Base-by-base conservation (phyloP, 495 filamentous ascomycete species). In the Penicillium bialowiezense region DNA sequence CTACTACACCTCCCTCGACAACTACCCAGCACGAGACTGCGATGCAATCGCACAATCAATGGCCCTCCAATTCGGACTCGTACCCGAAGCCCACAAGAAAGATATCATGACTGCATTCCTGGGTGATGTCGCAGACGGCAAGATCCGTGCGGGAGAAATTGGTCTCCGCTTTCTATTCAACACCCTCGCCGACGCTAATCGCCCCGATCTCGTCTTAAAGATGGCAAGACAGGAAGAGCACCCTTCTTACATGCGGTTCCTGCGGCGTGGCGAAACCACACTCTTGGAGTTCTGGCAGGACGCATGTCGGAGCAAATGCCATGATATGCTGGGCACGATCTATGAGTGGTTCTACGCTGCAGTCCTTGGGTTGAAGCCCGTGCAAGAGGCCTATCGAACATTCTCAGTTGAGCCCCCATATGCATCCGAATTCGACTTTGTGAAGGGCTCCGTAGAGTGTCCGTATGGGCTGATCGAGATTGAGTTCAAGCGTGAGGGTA, bases 281-380 rank as follows among this genome's bases (percentile, higher is more conserved):
- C 51, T 65, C 2, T 35, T 59, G 13, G 62, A 65, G 35, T 65
- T 65, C 37, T 65, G 56, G 56, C 62, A 65, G 19, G 62, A 65
- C 50, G 58, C 48, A 37, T 65, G 62, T 39, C 55, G 62, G 7
- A 56, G 51, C 29, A 65, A 62, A 24, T 65, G 62, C 26, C 62
- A 65, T 37, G 62, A 65, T 38, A 65, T 62, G 62, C 56, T 65
- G n/a, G 62, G 62, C 3, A 65, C 62, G 3, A 62, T 65, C 37
- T 65, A 65, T 28, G 62, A 65, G 26, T 65, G 62, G 62, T 58
- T 62, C 19, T 65, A 65, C 18, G 37, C 49, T 20, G 56, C 56
- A 4, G 54, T 62, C n/a, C 37, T 65, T n/a, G 62, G 59, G 0
- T 41, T 65, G 45, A 56, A 56, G 47, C 51, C 55, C 1, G 45